Evolutionary conservation across 1,139 yeast species (phyloP), one percentile per base, ranked within the genome.

Genomic region (Sugiyamaella novakii): DNA sequence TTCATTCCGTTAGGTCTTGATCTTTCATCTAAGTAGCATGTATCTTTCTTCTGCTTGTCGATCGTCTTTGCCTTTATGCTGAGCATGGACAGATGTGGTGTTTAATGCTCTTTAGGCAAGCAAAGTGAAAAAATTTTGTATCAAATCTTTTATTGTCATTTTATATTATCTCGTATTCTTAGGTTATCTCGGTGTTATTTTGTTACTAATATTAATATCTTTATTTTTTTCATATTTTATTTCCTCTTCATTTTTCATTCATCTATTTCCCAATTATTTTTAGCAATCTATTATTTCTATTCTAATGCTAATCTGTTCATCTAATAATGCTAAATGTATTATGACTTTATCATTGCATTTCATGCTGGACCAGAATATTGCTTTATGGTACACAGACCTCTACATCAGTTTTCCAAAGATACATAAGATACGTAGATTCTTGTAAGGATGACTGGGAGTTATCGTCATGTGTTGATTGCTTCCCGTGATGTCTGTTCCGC

Each of bases 351-450:
- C 42, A 27, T 27, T 27, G 42, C 42, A 38, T 38, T 38, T 41
- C 44, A 41, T 41, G 44, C 37, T 41, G 37, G 22, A 41, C 44
- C 44, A 41, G 44, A 41, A 39, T 24, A 22, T 19, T 41, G 44
- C 37, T 41, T 41, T 41, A 41, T 41, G 44, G 44, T 41, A 30
- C 37, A 41, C 37, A 21, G 44, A 14, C 37, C 37, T 21, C 40
- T 12, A 36, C 18, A 11, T 17, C 44, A 33, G 27, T 12, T 33
- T 21, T 14, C 19, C 11, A 36, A 41, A 41, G 31, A 41, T 41
- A 41, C 44, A 41, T 41, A 41, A 41, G 44, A 41, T 41, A 30
- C 34, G 17, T 5, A 38, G 8, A 15, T 11, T 21, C 38, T 15
- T 15, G 29, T 33, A 17, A 17, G 14, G 17, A 31, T 29, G 33